Percentiles rank a stretch among this genome's conserved stretches.
phyloP scores from a whole-genome alignment of 192 early-diverging fungal species.

The Backusella liffmaniae region DNA sequence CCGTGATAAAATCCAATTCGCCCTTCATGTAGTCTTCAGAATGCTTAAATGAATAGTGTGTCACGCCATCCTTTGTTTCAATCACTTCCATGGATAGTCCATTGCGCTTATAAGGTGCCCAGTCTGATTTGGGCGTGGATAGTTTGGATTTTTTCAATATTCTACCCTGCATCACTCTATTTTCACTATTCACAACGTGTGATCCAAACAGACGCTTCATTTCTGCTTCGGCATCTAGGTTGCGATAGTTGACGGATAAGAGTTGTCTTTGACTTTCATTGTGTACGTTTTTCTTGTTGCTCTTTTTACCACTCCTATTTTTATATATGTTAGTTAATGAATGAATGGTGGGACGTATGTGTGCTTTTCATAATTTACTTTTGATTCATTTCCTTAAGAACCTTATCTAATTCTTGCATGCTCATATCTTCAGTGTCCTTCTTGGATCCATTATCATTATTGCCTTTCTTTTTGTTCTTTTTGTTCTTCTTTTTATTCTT shows the following conservation, averaged over 20 bases:
- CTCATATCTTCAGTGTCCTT: slow-evolving; percentile 49
- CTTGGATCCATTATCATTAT: slow-evolving; percentile 9
- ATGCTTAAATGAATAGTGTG: slow-evolving; percentile 65
- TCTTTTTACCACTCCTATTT: slow-evolving; percentile 3
- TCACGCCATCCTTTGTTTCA: slow-evolving; percentile 33
- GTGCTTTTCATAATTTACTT: slow-evolving; percentile 39
- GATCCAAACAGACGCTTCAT: slow-evolving; percentile 91
- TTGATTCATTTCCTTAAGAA: slow-evolving; percentile 58
- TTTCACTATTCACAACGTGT: slow-evolving; percentile 61
- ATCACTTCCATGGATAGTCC: slow-evolving; percentile 50
- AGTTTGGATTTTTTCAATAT: slow-evolving; percentile 57
- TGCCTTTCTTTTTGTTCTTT: slow-evolving; percentile 36
- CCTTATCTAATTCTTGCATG: slow-evolving; percentile 63
- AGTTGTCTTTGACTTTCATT: slow-evolving; percentile 26
- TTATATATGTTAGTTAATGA: neutral
- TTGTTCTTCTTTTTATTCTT: slow-evolving; percentile 56
- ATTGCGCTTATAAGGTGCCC: slow-evolving; percentile 59
- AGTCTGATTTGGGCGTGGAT: slow-evolving; percentile 68
- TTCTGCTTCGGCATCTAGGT: slow-evolving; percentile 83
- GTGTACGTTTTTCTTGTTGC: neutral
- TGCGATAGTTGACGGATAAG: slow-evolving; percentile 59
- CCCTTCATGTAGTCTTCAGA: slow-evolving; percentile 69
- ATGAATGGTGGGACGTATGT: neutral
- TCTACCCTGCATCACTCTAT: slow-evolving; percentile 14
- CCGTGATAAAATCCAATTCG: slow-evolving; percentile 72